Percentiles rank a stretch among this genome's conserved stretches.
Conservation (phyloP, 371 early-diverging fungal species). For the Mortierella sp. region DNA sequence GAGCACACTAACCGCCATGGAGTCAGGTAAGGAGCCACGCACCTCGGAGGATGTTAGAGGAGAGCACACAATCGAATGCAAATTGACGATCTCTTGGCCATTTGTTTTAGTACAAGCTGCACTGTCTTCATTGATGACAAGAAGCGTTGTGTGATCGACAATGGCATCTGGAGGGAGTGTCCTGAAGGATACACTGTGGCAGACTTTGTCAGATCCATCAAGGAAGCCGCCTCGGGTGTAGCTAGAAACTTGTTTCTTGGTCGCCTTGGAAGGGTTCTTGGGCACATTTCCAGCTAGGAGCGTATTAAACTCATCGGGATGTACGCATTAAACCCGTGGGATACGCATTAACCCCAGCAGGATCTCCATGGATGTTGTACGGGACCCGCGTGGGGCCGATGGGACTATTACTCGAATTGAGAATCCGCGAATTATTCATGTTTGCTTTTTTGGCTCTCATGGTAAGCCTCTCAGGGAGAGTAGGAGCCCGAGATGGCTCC, state of each 20-base stretch:
- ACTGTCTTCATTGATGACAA: constrained; percentile 59
- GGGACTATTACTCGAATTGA: neutral
- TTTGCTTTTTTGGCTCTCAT: constrained; percentile 2
- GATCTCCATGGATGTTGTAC: no score
- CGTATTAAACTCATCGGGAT: no score
- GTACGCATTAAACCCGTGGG: no score
- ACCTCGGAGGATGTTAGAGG: no score
- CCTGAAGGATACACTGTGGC: constrained; percentile 39
- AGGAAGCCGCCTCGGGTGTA: constrained; percentile 28
- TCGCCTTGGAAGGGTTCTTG: constrained; percentile 10
- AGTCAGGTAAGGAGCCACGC: constrained; percentile 44
- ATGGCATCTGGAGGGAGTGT: constrained; percentile 57
- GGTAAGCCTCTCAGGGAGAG: neutral
- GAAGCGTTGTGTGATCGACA: constrained; percentile 62
- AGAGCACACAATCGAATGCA: no score
- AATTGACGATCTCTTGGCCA: neutral
- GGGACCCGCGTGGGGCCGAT: no score
- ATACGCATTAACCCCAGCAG: no score
- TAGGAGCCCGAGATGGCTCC: constrained; percentile 1
- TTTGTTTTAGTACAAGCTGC: constrained; percentile 63
- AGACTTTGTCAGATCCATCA: constrained; percentile 54
- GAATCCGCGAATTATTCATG: neutral
- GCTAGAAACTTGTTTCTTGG: neutral
- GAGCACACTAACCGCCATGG: constrained; percentile 36
- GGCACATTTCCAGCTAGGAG: no score